These are phyloP conservation scores for Striga hermonthica DNA, from an alignment of 305 asterid species.

Conservation along the genomic window DNA sequence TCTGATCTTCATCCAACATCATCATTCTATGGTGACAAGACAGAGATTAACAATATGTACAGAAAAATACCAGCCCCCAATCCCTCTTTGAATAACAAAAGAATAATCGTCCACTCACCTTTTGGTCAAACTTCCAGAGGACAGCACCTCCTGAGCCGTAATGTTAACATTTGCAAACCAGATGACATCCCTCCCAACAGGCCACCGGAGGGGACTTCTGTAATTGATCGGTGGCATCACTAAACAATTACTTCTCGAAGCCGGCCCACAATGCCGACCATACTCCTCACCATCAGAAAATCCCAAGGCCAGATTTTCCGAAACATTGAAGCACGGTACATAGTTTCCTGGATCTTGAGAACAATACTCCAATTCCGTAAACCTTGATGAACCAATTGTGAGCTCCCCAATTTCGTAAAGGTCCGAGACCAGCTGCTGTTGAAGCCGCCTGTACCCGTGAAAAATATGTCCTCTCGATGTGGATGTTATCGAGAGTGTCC, in stretches of 20 bases:
- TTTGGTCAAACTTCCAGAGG: slow-evolving; percentile 91
- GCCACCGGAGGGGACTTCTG: slow-evolving; percentile 88
- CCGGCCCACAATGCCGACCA: slow-evolving; percentile 65
- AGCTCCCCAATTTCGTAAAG: slow-evolving; percentile 83
- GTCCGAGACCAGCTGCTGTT: slow-evolving; percentile 78
- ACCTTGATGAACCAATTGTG: slow-evolving; percentile 57
- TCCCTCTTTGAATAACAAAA: slow-evolving; percentile 16
- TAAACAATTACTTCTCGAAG: slow-evolving; percentile 66
- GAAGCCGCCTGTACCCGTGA: slow-evolving; percentile 78
- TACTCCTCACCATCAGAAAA: slow-evolving; percentile 66
- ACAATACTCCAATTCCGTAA: slow-evolving; percentile 76
- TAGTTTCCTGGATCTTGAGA: slow-evolving; percentile 74
- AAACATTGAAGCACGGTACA: slow-evolving; percentile 84
- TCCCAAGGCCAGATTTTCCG: slow-evolving; percentile 71
- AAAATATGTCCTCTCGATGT: slow-evolving; percentile 65
- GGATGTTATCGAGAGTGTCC: slow-evolving; percentile 81
- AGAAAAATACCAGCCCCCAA: background rate
- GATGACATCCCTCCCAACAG: slow-evolving; percentile 88
- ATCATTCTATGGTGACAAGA: slow-evolving; percentile 70
- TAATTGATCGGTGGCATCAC: slow-evolving; percentile 83
- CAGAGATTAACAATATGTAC: slow-evolving; percentile 14
- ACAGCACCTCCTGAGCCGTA: slow-evolving; percentile 93
- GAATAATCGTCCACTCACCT: slow-evolving; percentile 51
- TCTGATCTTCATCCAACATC: slow-evolving; percentile 97
- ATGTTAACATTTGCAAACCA: slow-evolving; percentile 95